Conservation (phyloP, 768 basidiomycete species). For the Boletus rufocinnamomeus region DNA sequence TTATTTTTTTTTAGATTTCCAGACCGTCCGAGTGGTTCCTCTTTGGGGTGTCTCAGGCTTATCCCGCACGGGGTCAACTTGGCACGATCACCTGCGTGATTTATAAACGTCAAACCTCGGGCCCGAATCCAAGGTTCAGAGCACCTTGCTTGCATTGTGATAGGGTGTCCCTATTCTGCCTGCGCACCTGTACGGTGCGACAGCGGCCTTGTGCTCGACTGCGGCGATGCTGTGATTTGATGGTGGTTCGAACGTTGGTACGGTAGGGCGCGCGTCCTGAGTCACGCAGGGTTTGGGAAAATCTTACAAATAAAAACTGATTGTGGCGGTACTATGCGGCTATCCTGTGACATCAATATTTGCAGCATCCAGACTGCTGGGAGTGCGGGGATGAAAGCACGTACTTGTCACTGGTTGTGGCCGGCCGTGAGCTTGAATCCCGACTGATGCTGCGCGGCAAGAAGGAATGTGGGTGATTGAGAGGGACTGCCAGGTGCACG, state of each 20-base stretch:
- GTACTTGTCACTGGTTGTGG: neutral
- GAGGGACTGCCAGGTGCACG: neutral
- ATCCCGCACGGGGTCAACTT: slow-evolving; percentile 2
- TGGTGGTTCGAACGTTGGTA: slow-evolving; percentile 1
- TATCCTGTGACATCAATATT: slow-evolving; percentile 4
- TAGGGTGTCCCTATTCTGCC: neutral
- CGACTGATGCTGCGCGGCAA: neutral
- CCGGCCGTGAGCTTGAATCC: neutral
- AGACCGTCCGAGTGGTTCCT: neutral
- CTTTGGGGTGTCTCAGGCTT: slow-evolving; percentile 6
- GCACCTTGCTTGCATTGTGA: neutral
- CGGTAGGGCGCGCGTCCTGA: slow-evolving; percentile 4
- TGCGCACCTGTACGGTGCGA: neutral
- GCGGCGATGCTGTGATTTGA: slow-evolving; percentile 7
- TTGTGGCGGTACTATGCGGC: slow-evolving; percentile 9
- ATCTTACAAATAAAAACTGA: slow-evolving; percentile 12
- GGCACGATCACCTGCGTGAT: neutral
- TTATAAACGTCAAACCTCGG: slow-evolving; percentile 7
- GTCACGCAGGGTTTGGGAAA: slow-evolving; percentile 13
- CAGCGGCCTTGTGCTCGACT: slow-evolving; percentile 6
- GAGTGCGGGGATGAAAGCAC: slow-evolving; percentile 4
- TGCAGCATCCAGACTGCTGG: neutral
- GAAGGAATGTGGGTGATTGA: neutral
- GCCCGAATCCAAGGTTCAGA: slow-evolving; percentile 7
- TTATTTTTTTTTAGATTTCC: slow-evolving; percentile 11